Evolutionary conservation across 768 basidiomycete species (phyloP).

Genomic region (Myochromella boudieri): DNA sequence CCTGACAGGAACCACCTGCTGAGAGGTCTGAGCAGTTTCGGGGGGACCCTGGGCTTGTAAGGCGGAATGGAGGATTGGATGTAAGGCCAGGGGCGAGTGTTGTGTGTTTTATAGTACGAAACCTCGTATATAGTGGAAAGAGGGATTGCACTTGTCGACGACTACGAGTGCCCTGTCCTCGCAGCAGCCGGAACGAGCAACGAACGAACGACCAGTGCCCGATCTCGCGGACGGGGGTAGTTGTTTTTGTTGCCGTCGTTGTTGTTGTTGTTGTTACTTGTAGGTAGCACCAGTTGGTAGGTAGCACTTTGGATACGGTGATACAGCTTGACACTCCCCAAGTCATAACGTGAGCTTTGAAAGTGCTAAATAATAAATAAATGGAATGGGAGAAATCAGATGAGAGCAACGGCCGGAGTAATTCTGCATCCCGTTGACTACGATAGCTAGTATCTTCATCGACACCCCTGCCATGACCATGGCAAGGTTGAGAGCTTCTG

Average conservation of each 20-base stretch:
- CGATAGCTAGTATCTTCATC: too few species aligned
- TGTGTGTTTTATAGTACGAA: conserved; percentile 1
- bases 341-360: too few species aligned
- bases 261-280: too few species aligned
- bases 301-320: too few species aligned
- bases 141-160: conserved; percentile 8
- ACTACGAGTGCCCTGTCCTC: conserved; percentile 8
- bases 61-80: not conserved
- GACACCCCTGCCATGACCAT: too few species aligned
- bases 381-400: too few species aligned
- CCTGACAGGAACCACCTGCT: not conserved
- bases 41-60: not conserved
- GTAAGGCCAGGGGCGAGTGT: not conserved
- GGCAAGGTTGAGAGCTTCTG: too few species aligned
- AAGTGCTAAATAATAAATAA: too few species aligned
- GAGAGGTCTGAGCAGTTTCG: not conserved
- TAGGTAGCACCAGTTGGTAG: too few species aligned
- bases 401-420: too few species aligned
- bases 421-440: too few species aligned
- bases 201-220: conserved; percentile 5
- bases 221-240: conserved; percentile 1
- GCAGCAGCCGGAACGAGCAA: conserved; percentile 10
- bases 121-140: conserved; percentile 7
- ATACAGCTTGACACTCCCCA: too few species aligned
- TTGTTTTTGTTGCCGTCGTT: conserved; percentile 7